phyloP scores from a whole-genome alignment of 768 basidiomycete species.

The Sarcodon aspratus region DNA sequence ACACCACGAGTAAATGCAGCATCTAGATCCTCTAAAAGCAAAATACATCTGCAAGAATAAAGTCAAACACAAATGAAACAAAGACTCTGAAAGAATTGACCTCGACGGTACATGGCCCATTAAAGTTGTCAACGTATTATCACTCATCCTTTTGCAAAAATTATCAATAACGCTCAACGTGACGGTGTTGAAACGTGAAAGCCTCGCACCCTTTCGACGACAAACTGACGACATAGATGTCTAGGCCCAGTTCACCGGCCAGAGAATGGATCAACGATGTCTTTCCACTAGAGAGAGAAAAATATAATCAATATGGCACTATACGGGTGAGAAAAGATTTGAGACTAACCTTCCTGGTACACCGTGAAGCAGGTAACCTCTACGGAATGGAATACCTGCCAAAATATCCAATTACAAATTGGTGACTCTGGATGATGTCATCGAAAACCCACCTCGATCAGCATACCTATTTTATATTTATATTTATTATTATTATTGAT shows the following conservation, averaged over 20 bases:
- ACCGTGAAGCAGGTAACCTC: conserved; percentile 77
- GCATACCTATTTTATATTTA: conserved; percentile 53
- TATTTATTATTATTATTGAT: no score
- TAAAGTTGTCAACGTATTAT: conserved; percentile 76
- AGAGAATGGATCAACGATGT: conserved; percentile 80
- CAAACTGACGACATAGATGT: conserved; percentile 85
- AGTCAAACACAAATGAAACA: not conserved
- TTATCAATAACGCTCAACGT: conserved; percentile 7
- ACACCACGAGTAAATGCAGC: conserved; percentile 85
- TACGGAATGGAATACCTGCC: conserved; percentile 76
- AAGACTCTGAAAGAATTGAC: conserved; percentile 23
- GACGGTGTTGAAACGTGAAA: not conserved
- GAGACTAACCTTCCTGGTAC: conserved; percentile 65
- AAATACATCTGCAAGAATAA: conserved; percentile 54
- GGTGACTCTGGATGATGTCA: not conserved
- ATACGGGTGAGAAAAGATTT: not conserved
- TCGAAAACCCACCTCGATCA: conserved; percentile 57
- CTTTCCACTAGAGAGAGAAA: conserved; percentile 47
- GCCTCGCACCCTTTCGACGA: conserved; percentile 70
- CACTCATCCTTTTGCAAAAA: conserved; percentile 58
- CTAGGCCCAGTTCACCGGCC: conserved; percentile 75
- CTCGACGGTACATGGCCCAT: conserved; percentile 85
- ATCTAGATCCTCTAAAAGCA: conserved; percentile 90
- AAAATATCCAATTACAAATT: conserved; percentile 5
- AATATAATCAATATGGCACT: conserved; percentile 3